phyloP scores from a whole-genome alignment of 805 yeast species.

The Metschnikowia lunata region DNA sequence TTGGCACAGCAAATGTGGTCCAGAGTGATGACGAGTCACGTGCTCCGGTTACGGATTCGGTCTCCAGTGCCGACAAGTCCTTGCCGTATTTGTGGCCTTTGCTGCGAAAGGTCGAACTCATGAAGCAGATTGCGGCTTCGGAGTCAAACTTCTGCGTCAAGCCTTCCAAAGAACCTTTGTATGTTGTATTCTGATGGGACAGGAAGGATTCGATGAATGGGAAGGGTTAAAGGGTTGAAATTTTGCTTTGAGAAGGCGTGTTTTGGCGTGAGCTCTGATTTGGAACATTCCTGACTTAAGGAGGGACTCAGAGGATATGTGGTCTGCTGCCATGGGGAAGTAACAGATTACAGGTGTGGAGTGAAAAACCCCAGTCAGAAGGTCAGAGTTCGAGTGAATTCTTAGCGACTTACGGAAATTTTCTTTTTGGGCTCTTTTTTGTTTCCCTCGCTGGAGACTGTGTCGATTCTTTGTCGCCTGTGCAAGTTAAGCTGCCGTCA shows the following conservation, averaged over 20 bases:
- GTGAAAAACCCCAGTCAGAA: too few species aligned
- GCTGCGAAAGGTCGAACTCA: constrained; percentile 22
- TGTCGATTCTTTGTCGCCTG: too few species aligned
- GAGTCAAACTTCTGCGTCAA: constrained; percentile 12
- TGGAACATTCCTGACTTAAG: too few species aligned
- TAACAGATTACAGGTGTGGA: too few species aligned
- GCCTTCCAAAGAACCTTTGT: constrained; percentile 12
- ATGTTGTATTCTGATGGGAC: constrained; percentile 10
- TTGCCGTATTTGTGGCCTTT: constrained; percentile 23
- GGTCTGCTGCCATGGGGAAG: too few species aligned
- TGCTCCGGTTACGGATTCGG: neutral
- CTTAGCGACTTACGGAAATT: too few species aligned
- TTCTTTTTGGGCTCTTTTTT: too few species aligned
- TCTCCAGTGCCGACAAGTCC: constrained; percentile 13
- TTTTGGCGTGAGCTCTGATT: neutral
- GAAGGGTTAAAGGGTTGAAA: neutral
- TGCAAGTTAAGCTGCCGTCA: too few species aligned
- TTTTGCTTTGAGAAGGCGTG: neutral
- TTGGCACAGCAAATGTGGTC: constrained; percentile 8
- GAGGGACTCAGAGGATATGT: too few species aligned
- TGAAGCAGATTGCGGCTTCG: constrained; percentile 18
- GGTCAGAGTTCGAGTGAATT: too few species aligned
- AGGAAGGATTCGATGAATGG: neutral
- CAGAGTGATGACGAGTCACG: constrained; percentile 6
- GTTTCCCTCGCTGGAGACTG: too few species aligned